phyloP scores from a whole-genome alignment of 495 filamentous ascomycete species.

The Aspergillus mulundensis region DNA sequence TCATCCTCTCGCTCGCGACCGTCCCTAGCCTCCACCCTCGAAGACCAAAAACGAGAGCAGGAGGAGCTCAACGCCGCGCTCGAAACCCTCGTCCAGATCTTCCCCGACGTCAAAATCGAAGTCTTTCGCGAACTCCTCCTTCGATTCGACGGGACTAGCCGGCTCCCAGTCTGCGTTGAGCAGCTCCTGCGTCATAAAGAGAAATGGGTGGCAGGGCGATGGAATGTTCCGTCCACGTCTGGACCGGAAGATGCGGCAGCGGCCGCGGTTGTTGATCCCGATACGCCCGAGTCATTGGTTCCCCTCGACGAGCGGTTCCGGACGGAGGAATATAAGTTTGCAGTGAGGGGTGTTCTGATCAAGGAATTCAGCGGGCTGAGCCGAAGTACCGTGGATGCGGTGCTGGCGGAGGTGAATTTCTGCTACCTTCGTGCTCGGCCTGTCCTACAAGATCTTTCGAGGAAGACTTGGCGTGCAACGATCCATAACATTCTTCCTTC shows the following conservation, averaged over 20 bases:
- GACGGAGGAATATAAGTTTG: conserved; percentile 63
- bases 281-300: conserved; percentile 33
- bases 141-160: conserved; percentile 75
- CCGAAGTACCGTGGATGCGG: conserved; percentile 75
- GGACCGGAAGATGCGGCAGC: conserved; percentile 21
- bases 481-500: conserved; percentile 70
- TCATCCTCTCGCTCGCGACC: conserved; percentile 27
- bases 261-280: conserved; percentile 4
- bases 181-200: conserved; percentile 73
- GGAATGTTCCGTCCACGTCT: conserved; percentile 47
- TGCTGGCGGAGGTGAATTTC: conserved; percentile 87
- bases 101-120: conserved; percentile 82
- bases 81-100: conserved; percentile 65
- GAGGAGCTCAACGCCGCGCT: conserved; percentile 73
- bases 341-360: conserved; percentile 56
- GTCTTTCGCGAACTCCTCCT: conserved; percentile 89
- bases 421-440: conserved; percentile 76
- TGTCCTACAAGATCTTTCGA: conserved; percentile 67
- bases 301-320: conserved; percentile 71
- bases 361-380: conserved; percentile 83
- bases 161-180: conserved; percentile 81
- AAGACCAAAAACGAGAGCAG: conserved; percentile 42
- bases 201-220: conserved; percentile 70
- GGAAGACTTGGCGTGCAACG: conserved; percentile 81
- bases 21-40: conserved; percentile 14